Evolutionary conservation across 345 rosid species (phyloP).

Genomic region (Eucalyptus polyanthemos): DNA sequence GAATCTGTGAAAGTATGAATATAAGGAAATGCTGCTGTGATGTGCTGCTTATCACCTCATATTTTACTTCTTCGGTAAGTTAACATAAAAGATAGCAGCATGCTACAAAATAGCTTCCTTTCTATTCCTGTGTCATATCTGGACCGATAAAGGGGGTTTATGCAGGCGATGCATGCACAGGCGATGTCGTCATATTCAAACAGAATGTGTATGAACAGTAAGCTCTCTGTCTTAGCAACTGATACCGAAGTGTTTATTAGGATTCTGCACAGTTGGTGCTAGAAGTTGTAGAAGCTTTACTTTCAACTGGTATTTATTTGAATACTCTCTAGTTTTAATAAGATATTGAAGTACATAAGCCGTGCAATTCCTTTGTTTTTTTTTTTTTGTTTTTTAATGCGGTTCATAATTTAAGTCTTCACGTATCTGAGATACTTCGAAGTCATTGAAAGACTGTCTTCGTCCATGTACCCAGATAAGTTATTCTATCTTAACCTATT

Average conservation of each 20-base stretch:
- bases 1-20: not conserved
- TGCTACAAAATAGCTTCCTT: not conserved
- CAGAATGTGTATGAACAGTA: constrained; percentile 53
- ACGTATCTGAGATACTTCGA: not conserved
- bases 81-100: not conserved
- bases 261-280: not conserved
- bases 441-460: not conserved
- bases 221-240: not conserved
- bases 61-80: not conserved
- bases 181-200: constrained; percentile 41
- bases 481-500: not conserved
- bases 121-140: not conserved
- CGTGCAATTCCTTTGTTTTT: not conserved
- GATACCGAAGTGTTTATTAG: not conserved
- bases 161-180: not conserved
- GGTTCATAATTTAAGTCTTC: not conserved
- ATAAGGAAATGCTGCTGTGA: not conserved
- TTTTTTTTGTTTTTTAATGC: not conserved
- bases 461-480: not conserved
- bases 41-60: not conserved
- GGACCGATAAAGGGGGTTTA: not conserved
- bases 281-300: not conserved
- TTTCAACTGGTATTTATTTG: not conserved
- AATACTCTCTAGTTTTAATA: not conserved
- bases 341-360: no score